Evolutionary conservation across 1,284 basidiomycete species (phyloP).

Genomic region (Gomphus bonarii): DNA sequence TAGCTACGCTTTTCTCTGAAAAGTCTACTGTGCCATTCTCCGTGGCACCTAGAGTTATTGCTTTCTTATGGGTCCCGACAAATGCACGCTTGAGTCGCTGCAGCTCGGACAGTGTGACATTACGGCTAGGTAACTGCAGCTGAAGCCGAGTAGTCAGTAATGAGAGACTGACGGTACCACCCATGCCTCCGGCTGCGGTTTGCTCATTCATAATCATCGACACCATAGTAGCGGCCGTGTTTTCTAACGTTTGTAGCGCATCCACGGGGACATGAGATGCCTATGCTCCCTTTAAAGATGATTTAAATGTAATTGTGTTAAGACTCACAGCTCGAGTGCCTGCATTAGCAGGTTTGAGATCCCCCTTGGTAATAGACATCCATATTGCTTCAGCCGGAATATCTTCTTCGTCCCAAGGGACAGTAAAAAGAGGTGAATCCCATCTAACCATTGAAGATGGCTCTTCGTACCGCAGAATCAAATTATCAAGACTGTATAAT

Average conservation of each 20-base stretch:
- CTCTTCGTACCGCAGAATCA: slow-evolving; percentile 87
- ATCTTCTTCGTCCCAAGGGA: slow-evolving; percentile 65
- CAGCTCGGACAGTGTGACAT: slow-evolving; percentile 72
- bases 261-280: slow-evolving; percentile 70
- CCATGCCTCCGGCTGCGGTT: slow-evolving; percentile 31
- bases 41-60: slow-evolving; percentile 74
- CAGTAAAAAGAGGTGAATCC: slow-evolving; percentile 21
- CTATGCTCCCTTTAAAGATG: slow-evolving; percentile 27
- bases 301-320: slow-evolving; percentile 5
- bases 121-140: slow-evolving; percentile 55
- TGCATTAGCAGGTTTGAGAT: slow-evolving; percentile 78
- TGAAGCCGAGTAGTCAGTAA: slow-evolving; percentile 27
- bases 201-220: slow-evolving; percentile 58
- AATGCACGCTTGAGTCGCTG: slow-evolving; percentile 85
- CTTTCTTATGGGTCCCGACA: slow-evolving; percentile 77
- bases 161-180: slow-evolving; percentile 43
- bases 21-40: slow-evolving; percentile 72
- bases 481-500: slow-evolving; percentile 68
- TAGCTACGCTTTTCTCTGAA: slow-evolving; percentile 61
- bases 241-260: slow-evolving; percentile 70
- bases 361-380: slow-evolving; percentile 70
- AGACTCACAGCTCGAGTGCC: slow-evolving; percentile 68
- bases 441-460: slow-evolving; percentile 91
- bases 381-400: slow-evolving; percentile 71
- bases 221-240: slow-evolving; percentile 56